A percentile compares a stretch with the other conserved stretches of the same genome.
Evolutionary conservation across 805 yeast species (phyloP).

Genomic region (Middelhovenomyces tepae): DNA sequence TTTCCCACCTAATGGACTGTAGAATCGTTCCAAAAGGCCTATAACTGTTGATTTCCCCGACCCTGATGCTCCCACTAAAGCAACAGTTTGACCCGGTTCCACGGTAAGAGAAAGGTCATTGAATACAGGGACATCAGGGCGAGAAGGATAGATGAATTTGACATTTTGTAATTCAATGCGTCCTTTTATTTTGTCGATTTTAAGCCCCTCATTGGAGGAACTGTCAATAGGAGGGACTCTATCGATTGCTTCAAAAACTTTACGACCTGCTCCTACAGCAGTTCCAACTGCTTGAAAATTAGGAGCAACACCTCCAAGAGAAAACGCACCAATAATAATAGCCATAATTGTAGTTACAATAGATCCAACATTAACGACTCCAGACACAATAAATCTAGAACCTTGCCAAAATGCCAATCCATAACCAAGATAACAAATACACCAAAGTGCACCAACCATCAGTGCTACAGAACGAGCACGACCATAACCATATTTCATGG

Average conservation of each 20-base stretch:
- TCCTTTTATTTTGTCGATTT: conserved; percentile 31
- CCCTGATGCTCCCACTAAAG: conserved; percentile 74
- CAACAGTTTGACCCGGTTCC: conserved; percentile 81
- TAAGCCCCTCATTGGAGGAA: conserved; percentile 22
- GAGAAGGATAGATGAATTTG: conserved; percentile 25
- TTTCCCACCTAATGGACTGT: conserved; percentile 44
- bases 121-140: conserved; percentile 24
- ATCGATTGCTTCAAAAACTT: conserved; percentile 26
- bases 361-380: conserved; percentile 11
- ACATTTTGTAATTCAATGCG: conserved; percentile 22
- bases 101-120: conserved; percentile 19
- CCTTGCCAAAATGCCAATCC: conserved; percentile 28
- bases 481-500: conserved; percentile 16
- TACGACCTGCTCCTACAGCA: conserved; percentile 24
- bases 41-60: conserved; percentile 37
- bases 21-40: conserved; percentile 49
- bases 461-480: conserved; percentile 5
- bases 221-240: conserved; percentile 23
- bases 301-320: conserved; percentile 24
- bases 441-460: conserved; percentile 19
- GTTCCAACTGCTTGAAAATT: conserved; percentile 17
- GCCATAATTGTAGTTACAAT: conserved; percentile 16
- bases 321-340: conserved; percentile 22
- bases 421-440: conserved; percentile 16
- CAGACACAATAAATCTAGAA: conserved; percentile 18